These are phyloP conservation scores for Rhipidocladum racemiflorum DNA, from an alignment of 176 grass and related monocot species.

Conservation along the genomic window DNA sequence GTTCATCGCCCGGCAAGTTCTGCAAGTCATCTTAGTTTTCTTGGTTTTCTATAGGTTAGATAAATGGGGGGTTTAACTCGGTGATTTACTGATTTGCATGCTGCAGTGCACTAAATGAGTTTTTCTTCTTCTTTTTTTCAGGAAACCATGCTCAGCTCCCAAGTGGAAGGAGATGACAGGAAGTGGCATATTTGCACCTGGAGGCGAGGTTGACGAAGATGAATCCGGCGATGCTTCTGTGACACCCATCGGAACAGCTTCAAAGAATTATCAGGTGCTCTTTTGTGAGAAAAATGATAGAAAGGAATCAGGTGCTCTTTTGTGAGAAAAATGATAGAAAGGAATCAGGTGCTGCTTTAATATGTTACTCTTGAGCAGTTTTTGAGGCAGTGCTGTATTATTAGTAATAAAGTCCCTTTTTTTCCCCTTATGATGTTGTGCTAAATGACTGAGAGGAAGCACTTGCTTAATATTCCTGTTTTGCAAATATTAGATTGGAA, in stretches of 20 bases:
- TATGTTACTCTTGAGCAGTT: background rate
- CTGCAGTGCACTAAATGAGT: background rate
- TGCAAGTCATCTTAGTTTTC: background rate
- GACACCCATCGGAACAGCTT: constrained; percentile 45
- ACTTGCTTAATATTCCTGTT: background rate
- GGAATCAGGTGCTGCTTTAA: constrained; percentile 41
- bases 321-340: background rate
- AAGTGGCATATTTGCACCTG: constrained; percentile 81
- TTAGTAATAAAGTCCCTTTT: background rate
- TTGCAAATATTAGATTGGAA: background rate
- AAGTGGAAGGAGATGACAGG: constrained; percentile 99
- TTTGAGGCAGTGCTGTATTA: background rate
- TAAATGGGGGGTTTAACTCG: background rate
- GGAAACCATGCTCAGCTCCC: constrained; percentile 91
- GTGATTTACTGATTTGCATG: background rate
- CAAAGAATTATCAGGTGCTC: constrained; percentile 69
- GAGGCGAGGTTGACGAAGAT: constrained; percentile 49
- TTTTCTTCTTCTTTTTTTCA: constrained; percentile 20
- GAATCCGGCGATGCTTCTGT: constrained; percentile 46
- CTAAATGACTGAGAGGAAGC: background rate
- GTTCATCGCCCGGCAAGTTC: background rate
- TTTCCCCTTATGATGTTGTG: background rate
- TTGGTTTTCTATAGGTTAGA: background rate
- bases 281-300: background rate
- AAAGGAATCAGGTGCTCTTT: constrained; percentile 43